Percentiles rank a stretch among this genome's conserved stretches.
Conservation (phyloP, 331 rosid species). For the Quercus tomentella region DNA sequence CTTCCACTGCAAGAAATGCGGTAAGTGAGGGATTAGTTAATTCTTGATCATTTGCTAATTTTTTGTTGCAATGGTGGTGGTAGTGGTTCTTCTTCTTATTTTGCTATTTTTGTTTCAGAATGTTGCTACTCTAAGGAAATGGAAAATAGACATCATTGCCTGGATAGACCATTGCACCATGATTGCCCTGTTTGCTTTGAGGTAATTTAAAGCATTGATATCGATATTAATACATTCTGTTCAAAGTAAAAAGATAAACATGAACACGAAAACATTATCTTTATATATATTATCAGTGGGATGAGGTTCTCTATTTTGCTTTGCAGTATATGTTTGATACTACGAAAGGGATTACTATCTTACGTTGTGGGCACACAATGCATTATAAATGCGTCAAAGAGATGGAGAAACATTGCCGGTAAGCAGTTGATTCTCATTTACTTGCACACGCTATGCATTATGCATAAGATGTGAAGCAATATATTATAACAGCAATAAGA, state of each 20-base stretch:
- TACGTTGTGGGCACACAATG: slow-evolving; percentile 71
- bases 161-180: slow-evolving; percentile 89
- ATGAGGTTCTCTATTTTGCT: not conserved
- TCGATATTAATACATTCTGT: no score
- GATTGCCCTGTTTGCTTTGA: slow-evolving; percentile 85
- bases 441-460: not conserved
- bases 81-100: not conserved
- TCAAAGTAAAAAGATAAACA: not conserved
- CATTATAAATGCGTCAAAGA: slow-evolving; percentile 61
- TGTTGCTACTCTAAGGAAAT: slow-evolving; percentile 70
- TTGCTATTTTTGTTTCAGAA: slow-evolving; percentile 31
- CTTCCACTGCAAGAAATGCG: slow-evolving; percentile 82
- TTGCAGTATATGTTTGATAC: slow-evolving; percentile 73
- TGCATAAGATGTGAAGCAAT: not conserved
- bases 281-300: not conserved
- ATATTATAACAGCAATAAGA: not conserved
- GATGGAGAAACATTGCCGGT: slow-evolving; percentile 62
- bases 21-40: slow-evolving; percentile 28
- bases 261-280: not conserved
- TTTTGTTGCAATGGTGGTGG: no score
- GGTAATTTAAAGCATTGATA: slow-evolving; percentile 28
- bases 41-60: no score
- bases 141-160: slow-evolving; percentile 66
- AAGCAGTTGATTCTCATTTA: slow-evolving; percentile 6
- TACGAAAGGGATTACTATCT: slow-evolving; percentile 38